Percentiles rank a stretch among this genome's conserved stretches.
These are phyloP conservation scores for Dioszegia hungarica DNA, from an alignment of 768 basidiomycete species.

Conservation along the genomic window DNA sequence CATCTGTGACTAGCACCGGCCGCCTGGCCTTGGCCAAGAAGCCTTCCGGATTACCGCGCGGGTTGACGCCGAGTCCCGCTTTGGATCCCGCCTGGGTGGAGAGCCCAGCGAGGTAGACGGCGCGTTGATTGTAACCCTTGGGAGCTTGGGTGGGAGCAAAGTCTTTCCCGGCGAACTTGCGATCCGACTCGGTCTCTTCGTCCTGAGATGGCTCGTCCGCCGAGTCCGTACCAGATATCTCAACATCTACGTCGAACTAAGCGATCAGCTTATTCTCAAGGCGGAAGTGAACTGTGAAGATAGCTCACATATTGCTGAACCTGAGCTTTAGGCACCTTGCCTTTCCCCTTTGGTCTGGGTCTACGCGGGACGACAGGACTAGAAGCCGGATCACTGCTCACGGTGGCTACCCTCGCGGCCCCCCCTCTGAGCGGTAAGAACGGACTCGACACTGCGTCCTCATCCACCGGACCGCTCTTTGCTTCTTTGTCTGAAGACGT, in stretches of 20 bases:
- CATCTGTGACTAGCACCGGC: constrained; percentile 38
- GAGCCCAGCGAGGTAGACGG: constrained; percentile 42
- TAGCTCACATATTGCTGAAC: constrained; percentile 11
- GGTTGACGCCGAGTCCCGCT: constrained; percentile 29
- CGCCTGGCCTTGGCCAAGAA: constrained; percentile 42
- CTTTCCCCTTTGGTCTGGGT: not conserved
- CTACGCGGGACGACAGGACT: not conserved
- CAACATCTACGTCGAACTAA: constrained; percentile 39
- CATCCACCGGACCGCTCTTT: not conserved
- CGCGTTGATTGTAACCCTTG: constrained; percentile 47
- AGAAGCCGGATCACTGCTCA: not conserved
- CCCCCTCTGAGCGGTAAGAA: not conserved
- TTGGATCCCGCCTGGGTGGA: constrained; percentile 33
- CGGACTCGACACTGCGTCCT: not conserved
- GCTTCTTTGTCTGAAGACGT: constrained; percentile 12
- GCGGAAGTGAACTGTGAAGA: not conserved
- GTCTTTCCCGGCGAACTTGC: constrained; percentile 41
- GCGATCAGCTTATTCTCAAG: not conserved
- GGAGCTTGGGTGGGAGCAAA: constrained; percentile 49
- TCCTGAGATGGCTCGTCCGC: constrained; percentile 23
- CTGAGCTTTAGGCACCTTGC: not conserved
- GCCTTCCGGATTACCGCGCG: constrained; percentile 9
- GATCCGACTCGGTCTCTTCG: constrained; percentile 31
- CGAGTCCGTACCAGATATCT: constrained; percentile 30
- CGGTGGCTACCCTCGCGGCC: not conserved